Conservation (phyloP, 2,329 filamentous ascomycete species). For the Phialemoniopsis sp. region DNA sequence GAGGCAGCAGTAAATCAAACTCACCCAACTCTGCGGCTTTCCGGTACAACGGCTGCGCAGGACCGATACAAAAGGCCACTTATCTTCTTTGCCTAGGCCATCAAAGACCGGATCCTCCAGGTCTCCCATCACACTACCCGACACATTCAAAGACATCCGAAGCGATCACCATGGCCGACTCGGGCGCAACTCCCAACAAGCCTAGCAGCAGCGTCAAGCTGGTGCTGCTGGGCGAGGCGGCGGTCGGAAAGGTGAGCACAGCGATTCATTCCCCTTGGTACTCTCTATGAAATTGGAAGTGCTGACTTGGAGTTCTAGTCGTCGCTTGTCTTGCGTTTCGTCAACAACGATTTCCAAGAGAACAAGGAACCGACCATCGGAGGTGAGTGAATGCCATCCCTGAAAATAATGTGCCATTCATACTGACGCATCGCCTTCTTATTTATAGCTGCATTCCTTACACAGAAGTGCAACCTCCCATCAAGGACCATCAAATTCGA, state of each 20-base stretch:
- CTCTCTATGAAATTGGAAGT: slow-evolving; percentile 9
- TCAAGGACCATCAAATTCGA: slow-evolving; percentile 89
- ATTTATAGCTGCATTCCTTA: slow-evolving; percentile 82
- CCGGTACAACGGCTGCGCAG: too few relatives aligned
- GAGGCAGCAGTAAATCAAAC: slow-evolving; percentile 7
- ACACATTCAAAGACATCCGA: background rate
- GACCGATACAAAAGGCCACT: slow-evolving; percentile 2
- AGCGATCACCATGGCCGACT: slow-evolving; percentile 60
- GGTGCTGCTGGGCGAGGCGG: slow-evolving; percentile 93
- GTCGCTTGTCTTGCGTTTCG: slow-evolving; percentile 94
- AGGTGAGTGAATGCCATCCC: slow-evolving; percentile 70
- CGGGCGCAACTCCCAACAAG: slow-evolving; percentile 68
- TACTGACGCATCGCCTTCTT: background rate
- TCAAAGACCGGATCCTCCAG: background rate
- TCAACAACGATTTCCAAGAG: slow-evolving; percentile 99
- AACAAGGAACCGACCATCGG: slow-evolving; percentile 99
- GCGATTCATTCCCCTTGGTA: background rate
- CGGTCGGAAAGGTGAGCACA: slow-evolving; percentile 84
- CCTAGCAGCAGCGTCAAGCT: slow-evolving; percentile 99
- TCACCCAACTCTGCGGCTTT: slow-evolving; percentile 1
- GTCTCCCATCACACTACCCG: background rate
- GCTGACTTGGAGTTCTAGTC: slow-evolving; percentile 57
- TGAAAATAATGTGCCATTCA: too few relatives aligned
- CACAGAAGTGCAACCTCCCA: slow-evolving; percentile 96
- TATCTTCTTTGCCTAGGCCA: too few relatives aligned